phyloP scores from a whole-genome alignment of 2,329 filamentous ascomycete genomes.

The Tolypocladium cylindrosporum region DNA sequence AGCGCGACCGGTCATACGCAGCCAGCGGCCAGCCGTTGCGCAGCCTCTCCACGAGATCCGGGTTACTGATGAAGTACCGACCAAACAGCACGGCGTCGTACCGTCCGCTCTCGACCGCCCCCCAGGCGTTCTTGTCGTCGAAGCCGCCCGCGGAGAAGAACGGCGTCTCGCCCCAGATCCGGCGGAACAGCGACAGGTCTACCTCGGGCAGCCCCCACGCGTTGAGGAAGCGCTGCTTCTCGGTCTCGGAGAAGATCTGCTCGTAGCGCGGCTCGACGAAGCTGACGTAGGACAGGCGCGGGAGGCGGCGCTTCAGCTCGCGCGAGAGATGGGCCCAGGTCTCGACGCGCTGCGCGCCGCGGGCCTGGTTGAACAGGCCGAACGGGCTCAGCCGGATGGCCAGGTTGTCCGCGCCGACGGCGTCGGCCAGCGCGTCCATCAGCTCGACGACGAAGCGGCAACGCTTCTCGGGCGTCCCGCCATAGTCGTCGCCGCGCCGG shows the following conservation, averaged over 20 bases:
- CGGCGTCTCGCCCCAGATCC: slow-evolving; percentile 40
- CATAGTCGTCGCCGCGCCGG: background rate
- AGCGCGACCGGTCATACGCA: slow-evolving; percentile 31
- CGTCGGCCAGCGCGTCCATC: background rate
- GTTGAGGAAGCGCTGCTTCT: slow-evolving; percentile 37
- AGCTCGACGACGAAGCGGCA: background rate
- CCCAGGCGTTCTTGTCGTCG: slow-evolving; percentile 38
- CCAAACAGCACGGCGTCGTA: slow-evolving; percentile 39
- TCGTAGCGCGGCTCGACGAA: slow-evolving; percentile 47
- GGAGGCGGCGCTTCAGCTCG: slow-evolving; percentile 32
- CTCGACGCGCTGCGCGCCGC: background rate
- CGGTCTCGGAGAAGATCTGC: slow-evolving; percentile 35
- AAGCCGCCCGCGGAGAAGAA: slow-evolving; percentile 48
- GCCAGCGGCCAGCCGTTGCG: slow-evolving; percentile 27
- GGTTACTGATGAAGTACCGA: slow-evolving; percentile 37
- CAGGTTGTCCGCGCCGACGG: background rate
- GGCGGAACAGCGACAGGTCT: slow-evolving; percentile 34
- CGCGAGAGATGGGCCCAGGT: slow-evolving; percentile 31
- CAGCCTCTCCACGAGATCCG: slow-evolving; percentile 34
- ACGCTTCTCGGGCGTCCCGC: background rate
- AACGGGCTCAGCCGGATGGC: background rate
- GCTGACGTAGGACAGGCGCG: slow-evolving; percentile 40
- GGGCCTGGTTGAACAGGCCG: background rate
- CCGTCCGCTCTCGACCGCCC: slow-evolving; percentile 28
- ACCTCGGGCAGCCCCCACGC: slow-evolving; percentile 24